Percentiles rank a stretch among this genome's conserved stretches.
phyloP scores from a whole-genome alignment of 2,329 filamentous ascomycete species.

The Neobulgaria alba region DNA sequence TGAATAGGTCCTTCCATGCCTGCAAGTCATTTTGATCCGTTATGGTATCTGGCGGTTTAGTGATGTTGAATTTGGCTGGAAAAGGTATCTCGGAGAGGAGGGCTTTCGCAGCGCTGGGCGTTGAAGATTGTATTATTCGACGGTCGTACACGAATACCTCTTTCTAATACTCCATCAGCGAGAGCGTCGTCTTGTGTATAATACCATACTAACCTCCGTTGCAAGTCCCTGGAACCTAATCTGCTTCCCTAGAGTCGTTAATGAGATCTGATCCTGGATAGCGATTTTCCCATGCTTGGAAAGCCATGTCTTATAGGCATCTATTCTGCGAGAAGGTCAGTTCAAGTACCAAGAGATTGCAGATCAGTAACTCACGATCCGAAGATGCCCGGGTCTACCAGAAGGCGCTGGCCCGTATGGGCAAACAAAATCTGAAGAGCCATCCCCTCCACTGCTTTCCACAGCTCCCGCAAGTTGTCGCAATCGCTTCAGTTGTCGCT shows the following conservation, averaged over 20 bases:
- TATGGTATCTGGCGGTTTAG: slow-evolving; percentile 73
- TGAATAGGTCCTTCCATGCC: slow-evolving; percentile 85
- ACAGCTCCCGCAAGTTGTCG: slow-evolving; percentile 22
- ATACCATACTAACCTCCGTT: slow-evolving; percentile 54
- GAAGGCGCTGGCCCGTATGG: slow-evolving; percentile 82
- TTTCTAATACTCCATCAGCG: slow-evolving; percentile 42
- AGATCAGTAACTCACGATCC: slow-evolving; percentile 49
- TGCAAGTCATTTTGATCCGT: slow-evolving; percentile 69
- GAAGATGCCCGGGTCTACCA: slow-evolving; percentile 68
- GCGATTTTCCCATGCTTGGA: slow-evolving; percentile 66
- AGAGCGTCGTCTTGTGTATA: not conserved
- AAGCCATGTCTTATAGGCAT: slow-evolving; percentile 79
- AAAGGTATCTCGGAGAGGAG: slow-evolving; percentile 41
- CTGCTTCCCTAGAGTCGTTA: slow-evolving; percentile 65
- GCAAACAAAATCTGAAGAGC: slow-evolving; percentile 84
- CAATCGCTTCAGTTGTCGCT: slow-evolving; percentile 3
- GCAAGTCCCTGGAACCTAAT: slow-evolving; percentile 56
- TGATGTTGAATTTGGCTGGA: slow-evolving; percentile 47
- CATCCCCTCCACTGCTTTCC: slow-evolving; percentile 47
- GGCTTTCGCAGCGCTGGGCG: slow-evolving; percentile 36
- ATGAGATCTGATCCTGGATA: slow-evolving; percentile 70
- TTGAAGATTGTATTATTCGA: slow-evolving; percentile 54
- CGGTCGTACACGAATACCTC: slow-evolving; percentile 93
- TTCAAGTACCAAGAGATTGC: slow-evolving; percentile 1
- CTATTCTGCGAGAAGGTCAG: slow-evolving; percentile 48